A percentile compares a stretch with the other conserved stretches of the same genome.
These are phyloP conservation scores for Microsporum audouinii DNA, from an alignment of 2,329 filamentous ascomycete genomes.

Conservation along the genomic window DNA sequence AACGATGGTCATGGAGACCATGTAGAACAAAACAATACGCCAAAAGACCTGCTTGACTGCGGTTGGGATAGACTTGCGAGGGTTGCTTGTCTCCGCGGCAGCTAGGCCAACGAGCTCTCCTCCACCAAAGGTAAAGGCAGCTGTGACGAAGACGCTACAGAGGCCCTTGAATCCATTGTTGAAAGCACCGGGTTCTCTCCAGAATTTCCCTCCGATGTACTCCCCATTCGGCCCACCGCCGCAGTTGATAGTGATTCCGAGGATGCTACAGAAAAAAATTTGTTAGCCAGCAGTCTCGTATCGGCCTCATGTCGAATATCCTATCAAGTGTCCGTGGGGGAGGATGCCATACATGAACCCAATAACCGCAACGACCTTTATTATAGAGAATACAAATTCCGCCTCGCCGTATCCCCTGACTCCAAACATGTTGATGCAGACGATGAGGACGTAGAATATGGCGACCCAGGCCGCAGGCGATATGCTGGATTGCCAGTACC, in stretches of 20 bases:
- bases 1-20: constrained; percentile 68
- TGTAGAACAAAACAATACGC: constrained; percentile 84
- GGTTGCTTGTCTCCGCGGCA: constrained; percentile 48
- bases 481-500: constrained; percentile 60
- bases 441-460: constrained; percentile 65
- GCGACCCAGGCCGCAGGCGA: constrained; percentile 67
- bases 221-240: constrained; percentile 61
- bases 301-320: neutral
- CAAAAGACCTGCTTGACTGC: constrained; percentile 93
- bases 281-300: constrained; percentile 27
- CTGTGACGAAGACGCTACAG: constrained; percentile 52
- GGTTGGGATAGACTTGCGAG: constrained; percentile 61
- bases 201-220: constrained; percentile 72
- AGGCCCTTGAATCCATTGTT: constrained; percentile 58
- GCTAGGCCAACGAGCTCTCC: constrained; percentile 52
- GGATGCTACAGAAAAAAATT: constrained; percentile 44
- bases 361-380: constrained; percentile 78
- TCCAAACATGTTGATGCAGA: constrained; percentile 75
- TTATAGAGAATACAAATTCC: constrained; percentile 73
- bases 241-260: constrained; percentile 75
- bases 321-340: neutral
- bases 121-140: constrained; percentile 51
- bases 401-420: constrained; percentile 83
- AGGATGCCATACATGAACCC: constrained; percentile 61
- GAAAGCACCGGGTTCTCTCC: constrained; percentile 64